These are phyloP conservation scores for Globisporangium parvum DNA, from an alignment of 352 stramenopile species.

Conservation along the genomic window DNA sequence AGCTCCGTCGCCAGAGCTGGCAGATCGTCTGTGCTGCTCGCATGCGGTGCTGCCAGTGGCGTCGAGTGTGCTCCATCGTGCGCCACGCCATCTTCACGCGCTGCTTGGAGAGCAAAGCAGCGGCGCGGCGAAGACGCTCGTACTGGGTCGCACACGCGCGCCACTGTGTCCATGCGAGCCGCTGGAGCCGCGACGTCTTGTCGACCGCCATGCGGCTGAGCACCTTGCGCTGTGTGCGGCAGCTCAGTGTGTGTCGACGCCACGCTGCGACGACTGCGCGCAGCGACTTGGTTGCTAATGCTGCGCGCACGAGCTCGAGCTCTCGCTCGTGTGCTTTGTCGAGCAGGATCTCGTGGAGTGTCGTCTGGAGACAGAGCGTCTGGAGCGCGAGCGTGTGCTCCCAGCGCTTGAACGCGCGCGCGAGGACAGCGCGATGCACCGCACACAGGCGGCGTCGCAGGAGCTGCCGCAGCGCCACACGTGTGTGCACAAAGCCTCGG, in stretches of 20 bases:
- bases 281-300: not conserved
- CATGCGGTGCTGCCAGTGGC: not conserved
- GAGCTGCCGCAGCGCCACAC: not conserved
- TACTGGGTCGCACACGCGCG: too few species aligned
- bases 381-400: constrained; percentile 1
- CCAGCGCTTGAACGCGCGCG: constrained; percentile 3
- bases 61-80: not conserved
- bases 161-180: constrained; percentile 7
- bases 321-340: constrained; percentile 5
- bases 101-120: not conserved
- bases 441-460: not conserved
- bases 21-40: not conserved
- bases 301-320: not conserved
- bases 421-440: not conserved
- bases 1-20: not conserved
- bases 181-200: not conserved
- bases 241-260: not conserved
- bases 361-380: constrained; percentile 3
- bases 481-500: not conserved
- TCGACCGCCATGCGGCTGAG: not conserved
- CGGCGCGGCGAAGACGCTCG: not conserved
- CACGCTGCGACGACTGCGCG: constrained; percentile 1
- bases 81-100: not conserved
- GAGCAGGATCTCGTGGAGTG: constrained; percentile 9
- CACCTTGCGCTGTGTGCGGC: not conserved